Evolutionary conservation across 768 basidiomycete species (phyloP), one percentile per base, ranked within the genome.

Genomic region (Tulasnella sp.): DNA sequence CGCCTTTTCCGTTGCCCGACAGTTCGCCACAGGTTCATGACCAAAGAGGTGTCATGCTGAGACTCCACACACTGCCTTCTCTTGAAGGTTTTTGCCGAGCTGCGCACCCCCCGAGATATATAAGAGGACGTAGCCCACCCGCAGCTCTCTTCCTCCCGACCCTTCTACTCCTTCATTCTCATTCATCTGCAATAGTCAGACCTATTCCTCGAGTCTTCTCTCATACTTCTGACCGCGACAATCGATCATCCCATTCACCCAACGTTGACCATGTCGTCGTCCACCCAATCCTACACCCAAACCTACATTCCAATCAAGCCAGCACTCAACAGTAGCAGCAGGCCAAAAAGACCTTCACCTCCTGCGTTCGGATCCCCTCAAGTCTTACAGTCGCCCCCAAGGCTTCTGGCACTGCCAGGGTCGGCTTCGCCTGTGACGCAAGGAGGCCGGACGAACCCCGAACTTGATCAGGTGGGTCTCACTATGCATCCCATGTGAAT

Each of bases 401-500:
- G 37, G 17, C 37, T 52, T 14, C 49, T 34, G 67, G 17, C 67
- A 38, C 37, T 25, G 14, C 37, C 25, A 67, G 37, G 37, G 31
- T 34, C 37, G 29, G 67, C 29, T 29, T 25, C 67, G 11, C 25
- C 67, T 15, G 29, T 38, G 31, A 67, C 29, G 67, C 67, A 67
- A 31, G 67, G 67, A 19, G 37, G 67, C 37, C 67, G 37, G 29
- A 6, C 3, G 31, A 38, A 31, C 67, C 31, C 67, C 31, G 67
- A 67, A 25, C 31, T 67, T 38, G 67, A 67, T 67, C 67, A 67
- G 67, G 67, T 67, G 67, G 67, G 67, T 67, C n/a, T 38, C 37
- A 34, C 67, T 14, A 14, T n/a, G n/a, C 45, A 49, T 5, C 22
- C 45, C 45, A 49, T 49, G 45, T 49, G 45, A 49, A 49, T 49